Base-by-base conservation (phyloP, 495 filamentous ascomycete genomes). In the Echria macrotheca region DNA sequence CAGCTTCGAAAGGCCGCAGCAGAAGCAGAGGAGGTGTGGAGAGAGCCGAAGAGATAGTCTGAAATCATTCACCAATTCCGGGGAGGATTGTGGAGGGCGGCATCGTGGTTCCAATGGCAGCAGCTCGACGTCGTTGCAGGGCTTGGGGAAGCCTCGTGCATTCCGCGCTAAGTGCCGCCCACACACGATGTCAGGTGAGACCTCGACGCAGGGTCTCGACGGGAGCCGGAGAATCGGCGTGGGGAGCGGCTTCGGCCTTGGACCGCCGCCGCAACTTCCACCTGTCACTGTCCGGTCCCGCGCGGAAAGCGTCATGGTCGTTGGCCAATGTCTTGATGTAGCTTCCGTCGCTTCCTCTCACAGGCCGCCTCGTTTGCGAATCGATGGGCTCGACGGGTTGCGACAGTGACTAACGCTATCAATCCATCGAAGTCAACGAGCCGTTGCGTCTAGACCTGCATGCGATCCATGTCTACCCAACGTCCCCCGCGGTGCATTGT, bases 141-240 rank as follows among this genome's bases (percentile, higher is more conserved):
- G 40, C 35, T 14, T 46, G 29, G 33, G 42, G 46, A 40, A 28
- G 15, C 17, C 32, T 40, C 50, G 35, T 32, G 53, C 41, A 47
- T 32, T 41, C 50, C 58, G 45, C 53, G 58, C 58, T 54, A 61
- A 46, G 19, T 57, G 25, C 32, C 41, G 24, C 26, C 50, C 48
- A 42, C 50, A 54, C 62, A 57, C 62, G 62, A 38, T 58, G 59
- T 65, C 62, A 65, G 57, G 55, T 63, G 59, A 63, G 36, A 52
- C 49, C 54, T 55, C 59, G 53, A 17, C 22, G 19, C 17, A 35
- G 35, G 43, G 43, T 53, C 19, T 32, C 23, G 19, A 31, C n/a
- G n/a, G 10, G 12, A n/a, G n/a, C n/a, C n/a, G n/a, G n/a, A n/a
- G n/a, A n/a, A n/a, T n/a, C n/a, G n/a, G n/a, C n/a, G 49, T 8